Conservation (phyloP, 208 protist genomes). For the Acanthamoeba healyi region DNA sequence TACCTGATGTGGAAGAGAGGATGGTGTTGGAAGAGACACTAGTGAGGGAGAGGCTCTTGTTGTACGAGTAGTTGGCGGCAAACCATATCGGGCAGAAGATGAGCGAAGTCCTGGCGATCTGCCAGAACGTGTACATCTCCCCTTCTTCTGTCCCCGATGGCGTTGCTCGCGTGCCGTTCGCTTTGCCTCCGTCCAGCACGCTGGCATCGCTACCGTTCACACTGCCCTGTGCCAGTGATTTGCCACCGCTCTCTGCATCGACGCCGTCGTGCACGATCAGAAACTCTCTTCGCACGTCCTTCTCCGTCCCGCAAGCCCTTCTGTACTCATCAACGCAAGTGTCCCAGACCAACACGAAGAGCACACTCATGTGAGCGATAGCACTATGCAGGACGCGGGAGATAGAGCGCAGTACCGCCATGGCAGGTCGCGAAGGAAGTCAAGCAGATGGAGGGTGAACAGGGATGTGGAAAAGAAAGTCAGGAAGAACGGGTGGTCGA, state of each 20-base stretch:
- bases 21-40: slow-evolving; percentile 80
- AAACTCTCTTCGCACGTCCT: slow-evolving; percentile 1
- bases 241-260: neutral
- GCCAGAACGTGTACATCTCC: slow-evolving; percentile 19
- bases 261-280: slow-evolving; percentile 4
- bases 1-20: slow-evolving; percentile 69
- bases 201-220: neutral
- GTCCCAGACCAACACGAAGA: neutral
- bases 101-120: slow-evolving; percentile 73
- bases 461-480: slow-evolving; percentile 84
- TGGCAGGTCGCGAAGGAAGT: slow-evolving; percentile 43
- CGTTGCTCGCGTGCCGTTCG: neutral
- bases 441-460: slow-evolving; percentile 81
- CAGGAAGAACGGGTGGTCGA: slow-evolving; percentile 85
- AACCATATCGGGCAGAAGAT: slow-evolving; percentile 79
- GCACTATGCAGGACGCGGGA: neutral
- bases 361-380: neutral
- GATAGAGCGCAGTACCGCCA: neutral
- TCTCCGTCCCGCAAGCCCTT: neutral
- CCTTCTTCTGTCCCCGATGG: neutral
- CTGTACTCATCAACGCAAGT: too few relatives aligned
- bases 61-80: slow-evolving; percentile 78
- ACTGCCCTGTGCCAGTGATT: too few relatives aligned
- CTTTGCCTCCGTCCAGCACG: neutral
- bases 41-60: slow-evolving; percentile 75